Percentiles rank a stretch among this genome's conserved stretches.
These are phyloP conservation scores for Rhynchospora pubera DNA, from an alignment of 176 grass and related monocot genomes.

Conservation along the genomic window DNA sequence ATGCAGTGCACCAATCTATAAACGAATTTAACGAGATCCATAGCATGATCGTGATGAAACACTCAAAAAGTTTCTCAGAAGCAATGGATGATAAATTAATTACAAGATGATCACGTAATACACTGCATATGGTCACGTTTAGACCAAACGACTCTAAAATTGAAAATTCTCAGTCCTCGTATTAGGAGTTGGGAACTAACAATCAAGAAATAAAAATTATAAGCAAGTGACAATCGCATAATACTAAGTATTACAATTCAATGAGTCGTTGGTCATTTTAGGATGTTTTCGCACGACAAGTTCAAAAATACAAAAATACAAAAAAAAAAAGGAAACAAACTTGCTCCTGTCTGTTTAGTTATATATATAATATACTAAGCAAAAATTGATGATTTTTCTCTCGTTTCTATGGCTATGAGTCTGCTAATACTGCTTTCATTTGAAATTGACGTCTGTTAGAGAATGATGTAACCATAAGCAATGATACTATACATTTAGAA, in stretches of 20 bases:
- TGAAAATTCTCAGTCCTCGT: neutral
- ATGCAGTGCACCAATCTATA: neutral
- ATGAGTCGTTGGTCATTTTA: neutral
- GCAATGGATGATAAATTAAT: neutral
- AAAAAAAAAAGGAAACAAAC: neutral
- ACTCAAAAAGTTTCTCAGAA: neutral
- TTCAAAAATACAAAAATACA: neutral
- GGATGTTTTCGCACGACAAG: neutral
- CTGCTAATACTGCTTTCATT: neutral
- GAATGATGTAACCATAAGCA: neutral
- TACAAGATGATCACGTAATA: neutral
- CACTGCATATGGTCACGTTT: too few relatives aligned
- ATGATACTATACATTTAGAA: conserved; percentile 1
- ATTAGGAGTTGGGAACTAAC: neutral
- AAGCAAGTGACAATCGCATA: neutral
- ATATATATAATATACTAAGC: neutral
- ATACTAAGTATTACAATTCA: neutral
- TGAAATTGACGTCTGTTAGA: neutral
- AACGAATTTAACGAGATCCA: too few relatives aligned
- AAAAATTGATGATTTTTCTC: neutral
- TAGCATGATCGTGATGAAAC: neutral
- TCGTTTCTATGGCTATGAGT: neutral
- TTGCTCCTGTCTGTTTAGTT: neutral
- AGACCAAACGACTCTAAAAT: neutral
- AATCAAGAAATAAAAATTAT: neutral